These are phyloP conservation scores for Pontederia crassipes DNA, from an alignment of 176 grass and related monocot species.

Conservation along the genomic window DNA sequence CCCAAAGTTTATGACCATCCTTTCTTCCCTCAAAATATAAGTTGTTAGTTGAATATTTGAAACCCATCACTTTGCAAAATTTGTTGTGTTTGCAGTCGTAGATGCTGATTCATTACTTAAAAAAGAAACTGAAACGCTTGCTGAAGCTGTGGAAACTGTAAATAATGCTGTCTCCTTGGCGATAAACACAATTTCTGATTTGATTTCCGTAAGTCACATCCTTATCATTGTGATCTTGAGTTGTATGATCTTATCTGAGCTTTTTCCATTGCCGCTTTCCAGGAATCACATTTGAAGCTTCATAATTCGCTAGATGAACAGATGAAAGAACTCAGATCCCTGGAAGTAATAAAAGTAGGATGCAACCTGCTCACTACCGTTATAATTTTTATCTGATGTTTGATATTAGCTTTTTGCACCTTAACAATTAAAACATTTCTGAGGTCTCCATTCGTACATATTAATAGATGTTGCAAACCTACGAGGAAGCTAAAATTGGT, in stretches of 20 bases:
- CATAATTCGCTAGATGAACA: conserved; percentile 47
- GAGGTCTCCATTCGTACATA: background rate
- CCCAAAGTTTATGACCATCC: too few relatives aligned
- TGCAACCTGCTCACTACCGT: too few relatives aligned
- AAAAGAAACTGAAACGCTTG: conserved; percentile 80
- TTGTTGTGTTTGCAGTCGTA: conserved; percentile 39
- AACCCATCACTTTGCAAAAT: background rate
- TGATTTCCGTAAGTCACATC: conserved; percentile 63
- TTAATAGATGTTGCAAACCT: conserved; percentile 63
- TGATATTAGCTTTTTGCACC: too few relatives aligned
- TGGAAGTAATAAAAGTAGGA: conserved; percentile 61
- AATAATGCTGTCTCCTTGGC: conserved; percentile 80
- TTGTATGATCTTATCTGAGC: conserved; percentile 14
- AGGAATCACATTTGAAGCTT: conserved; percentile 56
- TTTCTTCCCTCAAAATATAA: too few relatives aligned
- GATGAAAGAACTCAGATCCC: conserved; percentile 47
- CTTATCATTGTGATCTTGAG: conserved; percentile 14
- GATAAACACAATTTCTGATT: conserved; percentile 73
- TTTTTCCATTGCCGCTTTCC: conserved; percentile 19
- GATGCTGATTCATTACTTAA: conserved; percentile 84
- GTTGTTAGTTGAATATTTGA: too few relatives aligned
- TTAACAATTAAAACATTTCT: too few relatives aligned
- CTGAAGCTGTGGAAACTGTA: conserved; percentile 91
- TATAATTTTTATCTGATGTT: too few relatives aligned
- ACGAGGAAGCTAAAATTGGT: conserved; percentile 79